A percentile compares a stretch with the other conserved stretches of the same genome.
Conservation (phyloP, 2,329 filamentous ascomycete species). For the Penicillium sp. region DNA sequence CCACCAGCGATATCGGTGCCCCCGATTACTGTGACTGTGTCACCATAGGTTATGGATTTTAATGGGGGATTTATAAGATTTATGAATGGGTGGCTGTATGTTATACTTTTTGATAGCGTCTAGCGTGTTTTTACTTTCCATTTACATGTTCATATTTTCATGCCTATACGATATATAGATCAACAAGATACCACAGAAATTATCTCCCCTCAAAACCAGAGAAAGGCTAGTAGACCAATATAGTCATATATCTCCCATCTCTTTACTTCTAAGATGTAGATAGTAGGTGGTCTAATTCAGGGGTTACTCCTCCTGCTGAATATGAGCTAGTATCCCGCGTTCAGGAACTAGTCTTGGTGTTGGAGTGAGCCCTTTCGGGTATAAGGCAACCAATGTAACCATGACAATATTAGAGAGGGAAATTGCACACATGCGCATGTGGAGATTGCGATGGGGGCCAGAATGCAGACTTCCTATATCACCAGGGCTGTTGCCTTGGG, state of each 20-base stretch:
- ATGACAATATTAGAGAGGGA: neutral
- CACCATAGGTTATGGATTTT: conserved; percentile 17
- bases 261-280: no score
- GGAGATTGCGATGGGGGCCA: neutral
- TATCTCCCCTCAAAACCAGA: neutral
- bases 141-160: neutral
- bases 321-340: neutral
- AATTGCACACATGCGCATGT: neutral
- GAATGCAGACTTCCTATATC: neutral
- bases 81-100: neutral
- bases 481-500: no score
- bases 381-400: neutral
- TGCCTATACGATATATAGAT: no score
- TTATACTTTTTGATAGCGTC: neutral
- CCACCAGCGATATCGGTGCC: conserved; percentile 30
- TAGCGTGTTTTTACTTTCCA: neutral
- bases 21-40: conserved; percentile 42
- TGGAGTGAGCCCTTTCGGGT: neutral
- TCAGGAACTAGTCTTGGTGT: neutral
- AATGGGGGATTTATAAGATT: neutral
- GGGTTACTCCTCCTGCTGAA: no score
- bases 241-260: no score
- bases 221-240: neutral
- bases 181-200: neutral
- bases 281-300: no score